Evolutionary conservation across 495 filamentous ascomycete genomes (phyloP).

Genomic region (Penicillium riverlandense): DNA sequence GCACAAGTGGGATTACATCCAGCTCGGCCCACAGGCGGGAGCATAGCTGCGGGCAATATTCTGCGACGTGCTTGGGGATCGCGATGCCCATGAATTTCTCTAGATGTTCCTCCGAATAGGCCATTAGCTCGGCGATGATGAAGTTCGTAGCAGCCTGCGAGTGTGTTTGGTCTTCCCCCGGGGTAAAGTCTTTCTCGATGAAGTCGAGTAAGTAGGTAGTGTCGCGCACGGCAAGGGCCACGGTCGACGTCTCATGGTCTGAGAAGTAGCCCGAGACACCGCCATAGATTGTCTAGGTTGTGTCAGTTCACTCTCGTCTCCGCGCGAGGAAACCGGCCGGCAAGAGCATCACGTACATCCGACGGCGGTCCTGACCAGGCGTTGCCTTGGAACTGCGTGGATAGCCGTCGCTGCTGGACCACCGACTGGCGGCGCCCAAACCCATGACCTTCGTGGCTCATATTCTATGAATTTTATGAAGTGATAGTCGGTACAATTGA

Average conservation of each 20-base stretch:
- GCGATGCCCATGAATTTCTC: constrained; percentile 59
- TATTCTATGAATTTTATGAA: background rate
- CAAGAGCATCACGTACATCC: constrained; percentile 9
- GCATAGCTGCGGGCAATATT: constrained; percentile 48
- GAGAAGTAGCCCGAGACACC: constrained; percentile 51
- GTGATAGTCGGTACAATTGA: too few relatives aligned
- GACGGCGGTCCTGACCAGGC: constrained; percentile 15
- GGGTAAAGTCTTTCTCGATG: constrained; percentile 45
- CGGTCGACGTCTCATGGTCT: constrained; percentile 40
- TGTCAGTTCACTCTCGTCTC: background rate
- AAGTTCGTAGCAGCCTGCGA: constrained; percentile 42
- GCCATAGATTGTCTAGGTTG: constrained; percentile 51
- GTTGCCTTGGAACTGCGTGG: constrained; percentile 14
- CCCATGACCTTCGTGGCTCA: constrained; percentile 3
- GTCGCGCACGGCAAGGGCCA: constrained; percentile 69
- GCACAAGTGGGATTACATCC: constrained; percentile 66
- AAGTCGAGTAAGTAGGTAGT: constrained; percentile 74
- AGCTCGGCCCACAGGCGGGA: constrained; percentile 74
- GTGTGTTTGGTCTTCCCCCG: constrained; percentile 17
- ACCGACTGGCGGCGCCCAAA: constrained; percentile 28
- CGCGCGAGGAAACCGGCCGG: background rate
- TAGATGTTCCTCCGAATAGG: constrained; percentile 53
- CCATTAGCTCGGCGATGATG: constrained; percentile 42
- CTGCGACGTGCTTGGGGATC: constrained; percentile 37
- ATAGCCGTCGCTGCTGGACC: constrained; percentile 24